Conservation (phyloP, 2,329 filamentous ascomycete species). For the Lasiodiplodia gonubiensis region DNA sequence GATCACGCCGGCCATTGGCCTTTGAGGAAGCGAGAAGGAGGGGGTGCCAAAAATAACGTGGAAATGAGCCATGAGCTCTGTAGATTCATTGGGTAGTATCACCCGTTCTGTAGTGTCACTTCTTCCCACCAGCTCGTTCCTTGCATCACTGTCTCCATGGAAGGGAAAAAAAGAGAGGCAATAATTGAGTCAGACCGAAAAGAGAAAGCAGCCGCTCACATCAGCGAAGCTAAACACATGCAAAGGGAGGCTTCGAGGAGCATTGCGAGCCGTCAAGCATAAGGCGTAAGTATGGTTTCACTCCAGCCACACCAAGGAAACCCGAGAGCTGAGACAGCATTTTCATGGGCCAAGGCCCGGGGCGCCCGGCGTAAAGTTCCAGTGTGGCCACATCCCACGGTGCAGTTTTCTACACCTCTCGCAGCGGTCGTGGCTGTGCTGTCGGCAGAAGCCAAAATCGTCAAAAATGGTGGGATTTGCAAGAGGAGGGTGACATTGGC, state of each 20-base stretch:
- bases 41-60: neutral
- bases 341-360: slow-evolving; percentile 12
- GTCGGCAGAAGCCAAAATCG: slow-evolving; percentile 10
- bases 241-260: neutral
- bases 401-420: slow-evolving; percentile 3
- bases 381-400: slow-evolving; percentile 9
- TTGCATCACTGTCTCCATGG: neutral
- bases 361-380: slow-evolving; percentile 14
- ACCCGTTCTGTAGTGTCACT: neutral
- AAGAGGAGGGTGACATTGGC: slow-evolving; percentile 12
- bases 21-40: too few relatives aligned
- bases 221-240: neutral
- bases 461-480: slow-evolving; percentile 13
- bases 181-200: neutral
- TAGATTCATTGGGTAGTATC: neutral
- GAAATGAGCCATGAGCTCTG: neutral
- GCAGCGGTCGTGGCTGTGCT: slow-evolving; percentile 15
- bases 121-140: neutral
- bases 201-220: slow-evolving; percentile 3
- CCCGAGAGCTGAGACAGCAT: neutral
- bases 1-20: neutral
- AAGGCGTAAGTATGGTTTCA: neutral
- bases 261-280: neutral
- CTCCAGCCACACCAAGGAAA: neutral
- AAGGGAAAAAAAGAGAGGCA: neutral